phyloP scores from a whole-genome alignment of 2,329 filamentous ascomycete genomes.

The Fusarium falciforme region DNA sequence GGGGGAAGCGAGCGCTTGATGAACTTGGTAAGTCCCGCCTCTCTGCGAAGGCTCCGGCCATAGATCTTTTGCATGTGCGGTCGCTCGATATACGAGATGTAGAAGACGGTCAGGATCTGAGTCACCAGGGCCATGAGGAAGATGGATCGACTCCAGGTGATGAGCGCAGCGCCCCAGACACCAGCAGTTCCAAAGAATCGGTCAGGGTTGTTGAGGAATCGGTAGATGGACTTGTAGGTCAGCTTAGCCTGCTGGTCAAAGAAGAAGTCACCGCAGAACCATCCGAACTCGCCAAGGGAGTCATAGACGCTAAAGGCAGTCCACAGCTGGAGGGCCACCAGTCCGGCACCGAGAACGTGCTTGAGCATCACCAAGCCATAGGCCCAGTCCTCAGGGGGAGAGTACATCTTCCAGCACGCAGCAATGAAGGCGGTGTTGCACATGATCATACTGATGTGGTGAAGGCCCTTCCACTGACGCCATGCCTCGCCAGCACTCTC shows the following conservation, averaged over 20 bases:
- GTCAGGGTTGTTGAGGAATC: constrained; percentile 97
- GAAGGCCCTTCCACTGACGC: constrained; percentile 97
- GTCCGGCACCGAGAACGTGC: constrained; percentile 83
- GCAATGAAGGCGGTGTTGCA: constrained; percentile 90
- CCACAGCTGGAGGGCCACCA: constrained; percentile 92
- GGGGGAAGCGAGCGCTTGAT: constrained; percentile 87
- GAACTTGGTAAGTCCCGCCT: constrained; percentile 92
- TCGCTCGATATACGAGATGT: constrained; percentile 93
- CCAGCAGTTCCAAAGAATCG: constrained; percentile 92
- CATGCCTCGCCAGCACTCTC: constrained; percentile 92
- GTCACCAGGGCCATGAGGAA: constrained; percentile 88
- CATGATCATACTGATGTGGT: constrained; percentile 91
- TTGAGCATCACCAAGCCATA: constrained; percentile 88
- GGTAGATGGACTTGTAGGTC: constrained; percentile 97
- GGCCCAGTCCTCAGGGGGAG: constrained; percentile 84
- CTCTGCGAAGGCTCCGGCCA: constrained; percentile 81
- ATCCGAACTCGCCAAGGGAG: constrained; percentile 95
- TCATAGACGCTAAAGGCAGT: constrained; percentile 94
- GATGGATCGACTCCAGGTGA: constrained; percentile 88
- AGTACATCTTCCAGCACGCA: constrained; percentile 97
- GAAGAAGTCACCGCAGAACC: constrained; percentile 99
- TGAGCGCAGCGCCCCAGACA: constrained; percentile 94
- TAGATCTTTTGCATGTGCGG: constrained; percentile 99
- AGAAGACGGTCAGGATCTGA: constrained; percentile 85
- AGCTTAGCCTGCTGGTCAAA: constrained; percentile 89